Conservation (phyloP, 1,284 basidiomycete genomes). For the Spongispora temasekensis region DNA sequence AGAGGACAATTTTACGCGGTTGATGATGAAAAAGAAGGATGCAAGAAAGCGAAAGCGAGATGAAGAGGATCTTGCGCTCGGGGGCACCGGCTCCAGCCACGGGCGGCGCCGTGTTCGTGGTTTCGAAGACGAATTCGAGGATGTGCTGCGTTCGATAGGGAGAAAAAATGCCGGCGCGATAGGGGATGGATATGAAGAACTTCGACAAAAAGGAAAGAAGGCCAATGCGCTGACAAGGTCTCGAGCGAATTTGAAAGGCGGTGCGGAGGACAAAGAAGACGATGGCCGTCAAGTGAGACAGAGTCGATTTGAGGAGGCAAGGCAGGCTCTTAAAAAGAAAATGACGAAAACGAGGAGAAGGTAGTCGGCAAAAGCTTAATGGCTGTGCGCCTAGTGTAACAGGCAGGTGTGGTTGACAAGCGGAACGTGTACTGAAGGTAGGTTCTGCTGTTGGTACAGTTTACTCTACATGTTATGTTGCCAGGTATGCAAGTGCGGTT, state of each 20-base stretch:
- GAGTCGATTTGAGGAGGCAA: constrained; percentile 76
- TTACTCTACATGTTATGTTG: too few species aligned
- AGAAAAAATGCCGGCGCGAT: constrained; percentile 45
- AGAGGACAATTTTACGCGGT: constrained; percentile 93
- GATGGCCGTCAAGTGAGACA: constrained; percentile 58
- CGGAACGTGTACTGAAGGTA: too few species aligned
- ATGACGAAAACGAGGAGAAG: constrained; percentile 18
- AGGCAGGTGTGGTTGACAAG: too few species aligned
- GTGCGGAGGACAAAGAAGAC: constrained; percentile 44
- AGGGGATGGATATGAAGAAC: constrained; percentile 74
- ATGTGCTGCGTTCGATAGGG: constrained; percentile 66
- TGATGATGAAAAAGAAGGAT: constrained; percentile 93
- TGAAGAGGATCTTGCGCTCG: constrained; percentile 92
- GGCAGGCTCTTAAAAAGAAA: constrained; percentile 54
- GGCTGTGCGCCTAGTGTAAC: too few species aligned
- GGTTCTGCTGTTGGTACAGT: too few species aligned
- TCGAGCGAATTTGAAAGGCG: constrained; percentile 45
- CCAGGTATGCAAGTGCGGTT: too few species aligned
- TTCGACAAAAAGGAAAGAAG: constrained; percentile 69
- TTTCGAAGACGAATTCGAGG: constrained; percentile 82
- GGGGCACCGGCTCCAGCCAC: constrained; percentile 53
- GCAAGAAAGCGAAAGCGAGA: constrained; percentile 76
- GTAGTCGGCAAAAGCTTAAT: too few species aligned
- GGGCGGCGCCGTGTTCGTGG: constrained; percentile 68
- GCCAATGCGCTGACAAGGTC: constrained; percentile 52